Conservation (phyloP, 1,284 basidiomycete genomes). For the Lentinula novae-zelandiae region DNA sequence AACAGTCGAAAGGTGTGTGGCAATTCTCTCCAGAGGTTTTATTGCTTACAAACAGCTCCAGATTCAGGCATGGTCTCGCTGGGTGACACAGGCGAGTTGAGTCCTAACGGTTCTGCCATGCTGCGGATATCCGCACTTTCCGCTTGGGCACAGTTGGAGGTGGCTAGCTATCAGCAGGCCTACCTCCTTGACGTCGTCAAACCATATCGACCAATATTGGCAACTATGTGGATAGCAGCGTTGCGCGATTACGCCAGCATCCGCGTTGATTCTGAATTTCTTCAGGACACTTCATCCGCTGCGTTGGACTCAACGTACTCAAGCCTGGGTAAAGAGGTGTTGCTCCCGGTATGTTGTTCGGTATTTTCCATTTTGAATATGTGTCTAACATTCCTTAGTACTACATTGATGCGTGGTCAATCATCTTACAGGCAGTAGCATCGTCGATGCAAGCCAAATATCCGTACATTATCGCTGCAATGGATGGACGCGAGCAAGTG, state of each 20-base stretch:
- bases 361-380: neutral
- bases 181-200: conserved; percentile 84
- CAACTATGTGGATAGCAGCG: conserved; percentile 85
- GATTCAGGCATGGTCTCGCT: conserved; percentile 82
- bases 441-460: conserved; percentile 75
- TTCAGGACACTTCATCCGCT: conserved; percentile 65
- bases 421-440: conserved; percentile 86
- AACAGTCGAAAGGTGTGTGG: conserved; percentile 77
- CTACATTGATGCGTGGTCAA: conserved; percentile 81
- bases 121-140: conserved; percentile 90
- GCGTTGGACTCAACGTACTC: conserved; percentile 82
- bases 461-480: conserved; percentile 68
- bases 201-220: conserved; percentile 75
- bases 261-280: conserved; percentile 82
- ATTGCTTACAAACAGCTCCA: conserved; percentile 47
- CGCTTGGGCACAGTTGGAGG: conserved; percentile 94
- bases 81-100: conserved; percentile 84
- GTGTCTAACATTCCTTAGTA: conserved; percentile 51
- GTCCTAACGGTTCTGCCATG: conserved; percentile 94
- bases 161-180: conserved; percentile 69
- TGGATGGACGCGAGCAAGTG: conserved; percentile 67
- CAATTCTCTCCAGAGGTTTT: neutral
- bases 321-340: conserved; percentile 85
- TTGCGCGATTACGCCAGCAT: conserved; percentile 92
- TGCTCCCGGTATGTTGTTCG: conserved; percentile 70